These are phyloP conservation scores for Blastomyces percursus DNA, from an alignment of 2,329 filamentous ascomycete species.

Conservation along the genomic window DNA sequence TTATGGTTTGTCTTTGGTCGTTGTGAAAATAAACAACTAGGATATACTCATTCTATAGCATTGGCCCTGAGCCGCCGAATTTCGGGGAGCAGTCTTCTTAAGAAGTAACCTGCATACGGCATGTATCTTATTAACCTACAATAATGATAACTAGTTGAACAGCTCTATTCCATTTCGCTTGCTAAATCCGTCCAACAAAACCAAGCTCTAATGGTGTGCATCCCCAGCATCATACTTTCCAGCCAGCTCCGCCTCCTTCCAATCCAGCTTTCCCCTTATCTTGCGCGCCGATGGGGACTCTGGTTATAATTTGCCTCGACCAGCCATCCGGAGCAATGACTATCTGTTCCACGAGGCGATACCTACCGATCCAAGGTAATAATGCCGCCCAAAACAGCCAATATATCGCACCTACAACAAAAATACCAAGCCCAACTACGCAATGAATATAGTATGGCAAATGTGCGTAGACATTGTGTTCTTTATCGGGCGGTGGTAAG, in stretches of 20 bases:
- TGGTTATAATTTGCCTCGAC: conserved; percentile 47
- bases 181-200: neutral
- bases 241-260: neutral
- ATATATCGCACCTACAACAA: conserved; percentile 41
- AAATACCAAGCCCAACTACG: conserved; percentile 42
- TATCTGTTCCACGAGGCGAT: conserved; percentile 47
- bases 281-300: conserved; percentile 25
- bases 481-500: conserved; percentile 36
- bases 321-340: conserved; percentile 52
- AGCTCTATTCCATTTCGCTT: neutral
- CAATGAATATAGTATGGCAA: conserved; percentile 46
- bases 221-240: neutral
- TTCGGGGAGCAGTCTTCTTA: neutral
- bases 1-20: neutral
- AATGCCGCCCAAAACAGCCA: conserved; percentile 43
- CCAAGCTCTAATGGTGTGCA: neutral
- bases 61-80: neutral
- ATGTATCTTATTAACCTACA: neutral
- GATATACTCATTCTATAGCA: neutral
- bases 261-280: neutral
- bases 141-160: neutral
- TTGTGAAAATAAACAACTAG: neutral
- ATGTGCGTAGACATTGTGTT: conserved; percentile 42
- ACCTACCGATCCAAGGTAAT: conserved; percentile 33
- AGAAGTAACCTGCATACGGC: neutral